Percentiles rank a stretch among this genome's conserved stretches.
phyloP scores from a whole-genome alignment of 768 basidiomycete genomes.

The Lactifluus pinguis region DNA sequence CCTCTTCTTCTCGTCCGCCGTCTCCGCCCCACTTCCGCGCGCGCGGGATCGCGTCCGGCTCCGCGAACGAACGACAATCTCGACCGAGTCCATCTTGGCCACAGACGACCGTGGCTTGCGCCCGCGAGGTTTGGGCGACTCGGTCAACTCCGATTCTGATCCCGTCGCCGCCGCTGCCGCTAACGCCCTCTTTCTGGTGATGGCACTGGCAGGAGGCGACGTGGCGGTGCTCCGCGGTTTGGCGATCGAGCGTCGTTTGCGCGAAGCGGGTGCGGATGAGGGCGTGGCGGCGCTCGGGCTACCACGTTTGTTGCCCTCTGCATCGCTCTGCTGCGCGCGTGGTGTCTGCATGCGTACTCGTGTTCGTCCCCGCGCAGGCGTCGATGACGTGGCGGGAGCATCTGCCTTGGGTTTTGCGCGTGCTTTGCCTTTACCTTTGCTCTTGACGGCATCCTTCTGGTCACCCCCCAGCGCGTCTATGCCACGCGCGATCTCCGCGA shows the following conservation, averaged over 20 bases:
- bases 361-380: background rate
- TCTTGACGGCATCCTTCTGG: background rate
- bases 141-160: too few relatives aligned
- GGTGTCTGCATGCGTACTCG: background rate
- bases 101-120: conserved; percentile 1
- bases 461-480: conserved; percentile 6
- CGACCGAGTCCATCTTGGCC: conserved; percentile 11
- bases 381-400: background rate
- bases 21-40: conserved; percentile 6
- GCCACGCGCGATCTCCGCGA: conserved; percentile 26
- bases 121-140: background rate
- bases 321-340: background rate
- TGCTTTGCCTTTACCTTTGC: background rate
- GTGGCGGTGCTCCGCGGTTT: background rate
- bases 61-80: conserved; percentile 8
- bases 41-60: conserved; percentile 10
- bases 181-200: background rate
- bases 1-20: conserved; percentile 11
- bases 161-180: background rate
- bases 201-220: background rate
- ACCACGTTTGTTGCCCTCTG: conserved; percentile 3
- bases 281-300: background rate
- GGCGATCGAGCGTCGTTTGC: background rate
- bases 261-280: background rate
- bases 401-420: background rate